Base-by-base conservation (phyloP, 257 asterid species). In the Oldenlandia corymbosa region DNA sequence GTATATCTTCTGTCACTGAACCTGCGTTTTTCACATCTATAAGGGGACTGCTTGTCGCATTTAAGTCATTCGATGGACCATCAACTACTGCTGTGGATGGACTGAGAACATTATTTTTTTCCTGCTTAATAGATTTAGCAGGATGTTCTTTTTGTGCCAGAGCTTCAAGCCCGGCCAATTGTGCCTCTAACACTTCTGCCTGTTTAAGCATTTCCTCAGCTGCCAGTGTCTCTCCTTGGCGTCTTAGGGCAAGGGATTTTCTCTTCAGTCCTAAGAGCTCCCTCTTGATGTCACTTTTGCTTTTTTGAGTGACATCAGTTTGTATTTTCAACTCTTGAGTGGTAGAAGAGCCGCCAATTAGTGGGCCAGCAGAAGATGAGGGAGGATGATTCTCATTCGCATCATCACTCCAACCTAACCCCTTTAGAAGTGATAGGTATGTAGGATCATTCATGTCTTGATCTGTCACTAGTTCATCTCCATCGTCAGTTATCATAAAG, bases 331-430 rank as follows among this genome's bases (percentile, higher is more conserved):
- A 78, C 62, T 60, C 77, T n/a, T n/a, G 80, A 46, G 67, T 34
- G 64, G 28, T 58, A 72, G 76, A 66, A 62, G 79, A 51, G 26
- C 30, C 58, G 47, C 57, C 72, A 1, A 39, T 34, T 64, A 53
- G 28, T 43, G 39, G 43, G 46, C 75, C 61, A 66, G 73, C 45
- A 52, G 68, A 60, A 31, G 71, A 57, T 7, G 63, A 18, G 8
- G 73, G 46, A 4, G 74, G 60, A 42, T 27, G 47, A 13, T 70
- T 77, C 23, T 69, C 74, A 62, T 73, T 79, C 56, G 72, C 76
- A 55, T 84, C 96, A 51, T 87, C 97, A 56, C 84, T 78, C 95
- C 96, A 93, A 47, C 97, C 99, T 83, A 93, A 68, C 79, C 79
- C 84, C 78, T 84, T 82, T 81, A 93, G 71, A 58, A 87, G 79